Conservation (phyloP, 2,329 filamentous ascomycete genomes). For the Hypoxylon sp. region DNA sequence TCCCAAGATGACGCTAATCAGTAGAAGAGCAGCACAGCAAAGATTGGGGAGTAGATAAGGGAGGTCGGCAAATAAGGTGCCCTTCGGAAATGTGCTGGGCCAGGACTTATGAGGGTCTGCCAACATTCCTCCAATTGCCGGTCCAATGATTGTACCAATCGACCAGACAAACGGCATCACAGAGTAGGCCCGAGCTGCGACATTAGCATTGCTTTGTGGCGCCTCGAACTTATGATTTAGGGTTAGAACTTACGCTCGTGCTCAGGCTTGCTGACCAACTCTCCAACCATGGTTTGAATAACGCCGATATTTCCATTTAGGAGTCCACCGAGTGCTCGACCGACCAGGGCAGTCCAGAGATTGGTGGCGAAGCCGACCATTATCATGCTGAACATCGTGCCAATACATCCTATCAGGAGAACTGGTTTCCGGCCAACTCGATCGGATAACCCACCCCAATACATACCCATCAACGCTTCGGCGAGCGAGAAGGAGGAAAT, state of each 20-base stretch:
- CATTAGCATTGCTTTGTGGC: slow-evolving; percentile 41
- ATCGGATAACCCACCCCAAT: slow-evolving; percentile 89
- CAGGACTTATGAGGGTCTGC: slow-evolving; percentile 83
- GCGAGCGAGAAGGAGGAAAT: slow-evolving; percentile 88
- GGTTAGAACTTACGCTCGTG: slow-evolving; percentile 79
- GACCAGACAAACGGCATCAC: slow-evolving; percentile 97
- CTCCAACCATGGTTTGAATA: slow-evolving; percentile 93
- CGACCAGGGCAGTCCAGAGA: slow-evolving; percentile 85
- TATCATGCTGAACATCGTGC: slow-evolving; percentile 86
- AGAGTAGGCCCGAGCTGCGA: slow-evolving; percentile 82
- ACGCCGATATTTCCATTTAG: slow-evolving; percentile 94
- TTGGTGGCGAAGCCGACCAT: slow-evolving; percentile 86
- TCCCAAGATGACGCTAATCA: slow-evolving; percentile 85
- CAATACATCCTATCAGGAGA: slow-evolving; percentile 83
- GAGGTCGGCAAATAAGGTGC: slow-evolving; percentile 80
- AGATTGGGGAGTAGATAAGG: slow-evolving; percentile 93
- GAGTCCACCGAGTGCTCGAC: slow-evolving; percentile 82
- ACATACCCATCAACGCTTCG: slow-evolving; percentile 87
- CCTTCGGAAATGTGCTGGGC: slow-evolving; percentile 76
- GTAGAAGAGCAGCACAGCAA: slow-evolving; percentile 81
- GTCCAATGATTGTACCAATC: slow-evolving; percentile 89
- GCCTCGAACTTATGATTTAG: neutral
- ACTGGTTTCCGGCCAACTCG: slow-evolving; percentile 88
- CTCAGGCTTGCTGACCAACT: slow-evolving; percentile 85
- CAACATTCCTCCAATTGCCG: slow-evolving; percentile 89